phyloP scores from a whole-genome alignment of 2,329 filamentous ascomycete species.

The Neofusicoccum sp. region DNA sequence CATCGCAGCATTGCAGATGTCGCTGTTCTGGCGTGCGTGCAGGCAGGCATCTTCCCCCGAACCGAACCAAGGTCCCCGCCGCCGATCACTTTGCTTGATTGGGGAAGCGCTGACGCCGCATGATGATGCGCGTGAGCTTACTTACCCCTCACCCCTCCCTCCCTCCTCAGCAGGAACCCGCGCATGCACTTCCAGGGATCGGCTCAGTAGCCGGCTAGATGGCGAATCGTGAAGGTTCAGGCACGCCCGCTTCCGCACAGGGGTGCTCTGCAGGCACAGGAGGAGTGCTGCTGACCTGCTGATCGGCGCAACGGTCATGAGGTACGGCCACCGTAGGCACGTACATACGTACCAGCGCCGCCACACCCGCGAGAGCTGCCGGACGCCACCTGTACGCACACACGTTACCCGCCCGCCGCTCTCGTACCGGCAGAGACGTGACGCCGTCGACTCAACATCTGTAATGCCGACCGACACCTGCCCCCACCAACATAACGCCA shows the following conservation, averaged over 20 bases:
- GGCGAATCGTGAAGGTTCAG: background rate
- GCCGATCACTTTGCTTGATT: background rate
- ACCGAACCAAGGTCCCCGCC: background rate
- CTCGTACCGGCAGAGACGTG: background rate
- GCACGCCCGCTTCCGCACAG: background rate
- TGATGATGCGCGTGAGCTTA: background rate
- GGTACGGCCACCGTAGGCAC: too few species aligned
- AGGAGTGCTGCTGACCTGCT: background rate
- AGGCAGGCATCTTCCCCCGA: background rate
- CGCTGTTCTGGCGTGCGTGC: background rate
- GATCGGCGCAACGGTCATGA: background rate
- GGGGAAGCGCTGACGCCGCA: background rate
- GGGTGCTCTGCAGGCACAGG: background rate
- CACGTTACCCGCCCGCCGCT: too few species aligned
- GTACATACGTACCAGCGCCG: too few species aligned
- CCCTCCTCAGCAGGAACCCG: background rate
- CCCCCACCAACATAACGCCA: background rate
- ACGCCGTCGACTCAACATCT: background rate
- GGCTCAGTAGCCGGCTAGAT: background rate
- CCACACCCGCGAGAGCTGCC: background rate
- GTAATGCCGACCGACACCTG: background rate
- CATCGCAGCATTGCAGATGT: too few species aligned
- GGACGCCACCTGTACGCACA: background rate
- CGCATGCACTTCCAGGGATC: background rate
- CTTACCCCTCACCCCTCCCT: background rate